phyloP scores from a whole-genome alignment of 495 filamentous ascomycete genomes.

The Bryoglossum gracile region DNA sequence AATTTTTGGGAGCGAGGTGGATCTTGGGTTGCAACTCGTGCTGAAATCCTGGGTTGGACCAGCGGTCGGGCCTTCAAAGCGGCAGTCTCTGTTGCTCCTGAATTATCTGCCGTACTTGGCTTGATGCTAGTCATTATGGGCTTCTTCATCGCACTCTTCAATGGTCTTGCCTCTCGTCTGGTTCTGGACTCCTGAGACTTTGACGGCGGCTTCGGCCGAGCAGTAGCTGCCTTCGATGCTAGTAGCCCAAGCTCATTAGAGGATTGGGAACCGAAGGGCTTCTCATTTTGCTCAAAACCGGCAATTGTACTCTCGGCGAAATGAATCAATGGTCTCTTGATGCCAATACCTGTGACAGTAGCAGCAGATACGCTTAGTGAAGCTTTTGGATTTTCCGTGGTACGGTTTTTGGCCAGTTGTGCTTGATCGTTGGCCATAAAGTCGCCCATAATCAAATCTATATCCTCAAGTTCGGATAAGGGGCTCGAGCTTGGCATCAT shows the following conservation, averaged over 20 bases:
- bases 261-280: not conserved
- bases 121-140: not conserved
- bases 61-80: no score
- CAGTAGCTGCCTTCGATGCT: not conserved
- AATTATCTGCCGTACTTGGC: not conserved
- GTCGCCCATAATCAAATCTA: no score
- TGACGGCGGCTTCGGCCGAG: not conserved
- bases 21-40: not conserved
- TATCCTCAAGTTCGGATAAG: no score
- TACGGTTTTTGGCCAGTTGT: not conserved
- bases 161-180: not conserved
- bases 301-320: no score
- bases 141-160: constrained; percentile 7
- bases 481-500: no score
- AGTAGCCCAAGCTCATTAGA: not conserved
- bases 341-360: no score
- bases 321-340: no score
- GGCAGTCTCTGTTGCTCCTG: not conserved
- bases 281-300: no score
- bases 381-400: not conserved
- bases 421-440: no score
- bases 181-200: not conserved
- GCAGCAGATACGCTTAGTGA: no score
- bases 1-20: not conserved
- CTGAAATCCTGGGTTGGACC: not conserved